These are phyloP conservation scores for Polyplosphaeria fusca DNA, from an alignment of 495 filamentous ascomycete species.

Conservation along the genomic window DNA sequence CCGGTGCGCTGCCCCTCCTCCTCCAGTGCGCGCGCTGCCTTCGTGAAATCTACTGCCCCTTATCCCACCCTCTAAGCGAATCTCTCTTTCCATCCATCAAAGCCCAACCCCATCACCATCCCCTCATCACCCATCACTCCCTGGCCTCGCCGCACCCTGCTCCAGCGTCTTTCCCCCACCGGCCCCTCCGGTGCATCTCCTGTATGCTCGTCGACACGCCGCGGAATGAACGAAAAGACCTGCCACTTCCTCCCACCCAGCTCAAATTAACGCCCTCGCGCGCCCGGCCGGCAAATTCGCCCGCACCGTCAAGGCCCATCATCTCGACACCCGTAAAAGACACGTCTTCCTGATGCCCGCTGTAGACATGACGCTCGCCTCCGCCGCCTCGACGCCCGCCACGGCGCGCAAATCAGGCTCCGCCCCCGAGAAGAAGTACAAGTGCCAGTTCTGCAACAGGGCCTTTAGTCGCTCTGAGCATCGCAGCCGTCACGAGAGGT, in stretches of 20 bases:
- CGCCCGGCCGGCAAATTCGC: constrained; percentile 27
- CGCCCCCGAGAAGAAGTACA: constrained; percentile 94
- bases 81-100: not conserved
- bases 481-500: constrained; percentile 92
- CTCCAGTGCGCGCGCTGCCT: too few species aligned
- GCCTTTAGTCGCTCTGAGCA: constrained; percentile 98
- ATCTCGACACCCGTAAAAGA: not conserved
- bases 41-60: too few species aligned
- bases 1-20: too few species aligned
- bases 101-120: not conserved
- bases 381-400: constrained; percentile 34
- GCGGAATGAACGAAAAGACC: constrained; percentile 33
- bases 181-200: constrained; percentile 22
- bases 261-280: constrained; percentile 31
- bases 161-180: constrained; percentile 2
- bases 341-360: constrained; percentile 25
- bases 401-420: constrained; percentile 35
- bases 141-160: constrained; percentile 1
- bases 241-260: constrained; percentile 18
- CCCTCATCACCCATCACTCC: constrained; percentile 1
- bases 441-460: constrained; percentile 97
- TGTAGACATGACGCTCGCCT: constrained; percentile 35
- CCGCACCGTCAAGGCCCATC: constrained; percentile 8
- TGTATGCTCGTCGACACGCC: constrained; percentile 19
- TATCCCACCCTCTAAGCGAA: too few species aligned